A percentile compares a stretch with the other conserved stretches of the same genome.
Evolutionary conservation across 352 stramenopile species (phyloP).

Genomic region (Pythium diclinum): DNA sequence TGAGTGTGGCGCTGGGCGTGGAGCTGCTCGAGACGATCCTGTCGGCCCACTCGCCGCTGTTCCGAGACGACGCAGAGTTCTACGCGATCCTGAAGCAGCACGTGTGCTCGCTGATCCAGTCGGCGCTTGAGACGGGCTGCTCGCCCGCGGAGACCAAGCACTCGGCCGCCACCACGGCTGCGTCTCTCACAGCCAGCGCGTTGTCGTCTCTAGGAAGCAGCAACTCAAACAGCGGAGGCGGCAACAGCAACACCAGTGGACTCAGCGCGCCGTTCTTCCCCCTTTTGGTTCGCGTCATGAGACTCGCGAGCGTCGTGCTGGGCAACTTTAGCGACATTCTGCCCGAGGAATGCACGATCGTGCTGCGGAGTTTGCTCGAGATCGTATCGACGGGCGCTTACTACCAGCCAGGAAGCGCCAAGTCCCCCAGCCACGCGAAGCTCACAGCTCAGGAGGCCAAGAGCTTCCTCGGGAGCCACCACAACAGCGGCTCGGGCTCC

Average conservation of each 20-base stretch:
- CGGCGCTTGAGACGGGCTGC: conserved; percentile 64
- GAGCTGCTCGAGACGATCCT: conserved; percentile 81
- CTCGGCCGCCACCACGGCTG: conserved; percentile 10
- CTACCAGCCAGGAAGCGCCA: conserved; percentile 43
- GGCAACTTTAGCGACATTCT: conserved; percentile 77
- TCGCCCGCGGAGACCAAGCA: conserved; percentile 34
- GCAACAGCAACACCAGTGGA: conserved; percentile 33
- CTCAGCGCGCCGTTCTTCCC: conserved; percentile 54
- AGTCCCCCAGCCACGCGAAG: conserved; percentile 52
- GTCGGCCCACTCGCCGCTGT: conserved; percentile 52
- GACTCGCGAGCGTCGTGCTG: conserved; percentile 68
- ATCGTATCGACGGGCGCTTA: conserved; percentile 80
- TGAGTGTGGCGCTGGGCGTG: conserved; percentile 72
- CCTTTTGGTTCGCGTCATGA: conserved; percentile 79
- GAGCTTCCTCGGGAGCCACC: conserved; percentile 43
- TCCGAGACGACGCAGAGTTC: conserved; percentile 73
- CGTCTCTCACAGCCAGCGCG: conserved; percentile 19
- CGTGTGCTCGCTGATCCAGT: conserved; percentile 67
- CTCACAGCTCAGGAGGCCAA: conserved; percentile 57
- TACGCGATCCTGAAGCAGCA: conserved; percentile 80
- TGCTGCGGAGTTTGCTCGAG: conserved; percentile 64
- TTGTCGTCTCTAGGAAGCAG: conserved; percentile 26
- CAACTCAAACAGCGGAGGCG: conserved; percentile 36
- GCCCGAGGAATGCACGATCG: conserved; percentile 53
- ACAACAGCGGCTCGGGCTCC: conserved; percentile 31